These are phyloP conservation scores for Phytophthora pinifolia DNA, from an alignment of 352 stramenopile species.

Conservation along the genomic window DNA sequence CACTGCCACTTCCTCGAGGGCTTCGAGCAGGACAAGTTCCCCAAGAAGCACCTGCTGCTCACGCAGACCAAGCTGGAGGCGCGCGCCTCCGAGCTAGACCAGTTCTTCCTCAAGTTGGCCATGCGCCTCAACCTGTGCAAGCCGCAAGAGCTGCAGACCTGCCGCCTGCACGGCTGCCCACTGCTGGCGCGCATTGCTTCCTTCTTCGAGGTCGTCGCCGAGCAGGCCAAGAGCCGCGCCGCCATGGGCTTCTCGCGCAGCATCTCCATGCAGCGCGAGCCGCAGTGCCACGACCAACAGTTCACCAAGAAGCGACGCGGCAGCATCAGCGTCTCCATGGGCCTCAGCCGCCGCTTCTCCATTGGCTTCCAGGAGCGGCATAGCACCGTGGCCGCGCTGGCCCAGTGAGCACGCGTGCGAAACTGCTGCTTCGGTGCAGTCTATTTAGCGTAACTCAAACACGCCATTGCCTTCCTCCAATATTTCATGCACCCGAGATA, in stretches of 20 bases:
- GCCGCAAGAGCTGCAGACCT: conserved; percentile 40
- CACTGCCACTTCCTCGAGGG: conserved; percentile 68
- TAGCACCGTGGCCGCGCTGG: conserved; percentile 23
- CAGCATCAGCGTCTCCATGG: conserved; percentile 18
- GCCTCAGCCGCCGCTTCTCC: conserved; percentile 23
- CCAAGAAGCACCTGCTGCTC: conserved; percentile 69
- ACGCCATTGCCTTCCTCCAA: not conserved
- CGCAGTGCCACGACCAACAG: conserved; percentile 24
- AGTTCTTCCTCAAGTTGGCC: conserved; percentile 61
- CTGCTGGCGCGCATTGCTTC: conserved; percentile 41
- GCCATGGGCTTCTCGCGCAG: conserved; percentile 19
- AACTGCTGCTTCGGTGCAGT: conserved; percentile 4
- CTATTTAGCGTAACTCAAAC: conserved; percentile 35
- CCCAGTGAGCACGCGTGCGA: conserved; percentile 18
- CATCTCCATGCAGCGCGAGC: conserved; percentile 32
- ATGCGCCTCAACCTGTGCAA: conserved; percentile 74
- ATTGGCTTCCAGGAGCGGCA: conserved; percentile 22
- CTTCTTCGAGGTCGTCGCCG: conserved; percentile 50
- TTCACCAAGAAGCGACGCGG: conserved; percentile 33
- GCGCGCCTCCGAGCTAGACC: conserved; percentile 51
- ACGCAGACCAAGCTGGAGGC: conserved; percentile 65
- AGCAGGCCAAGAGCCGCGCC: conserved; percentile 19
- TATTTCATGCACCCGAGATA: conserved; percentile 2
- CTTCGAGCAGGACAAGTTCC: conserved; percentile 73
- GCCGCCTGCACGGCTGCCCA: conserved; percentile 43